These are phyloP conservation scores for Fusarium liriodendri DNA, from an alignment of 2,329 filamentous ascomycete species.

Conservation along the genomic window DNA sequence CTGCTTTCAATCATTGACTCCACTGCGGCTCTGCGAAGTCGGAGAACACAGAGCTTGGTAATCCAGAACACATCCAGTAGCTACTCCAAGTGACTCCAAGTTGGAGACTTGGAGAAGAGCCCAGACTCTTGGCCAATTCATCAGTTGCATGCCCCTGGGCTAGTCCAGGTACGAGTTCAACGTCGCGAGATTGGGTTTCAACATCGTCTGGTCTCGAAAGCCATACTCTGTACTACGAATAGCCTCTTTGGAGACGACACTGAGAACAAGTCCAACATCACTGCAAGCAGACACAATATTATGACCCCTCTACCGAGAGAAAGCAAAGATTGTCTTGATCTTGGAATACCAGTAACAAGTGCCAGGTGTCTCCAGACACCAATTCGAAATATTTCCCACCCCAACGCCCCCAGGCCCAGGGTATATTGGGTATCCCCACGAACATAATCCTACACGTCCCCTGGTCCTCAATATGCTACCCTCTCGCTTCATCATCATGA, in stretches of 20 bases:
- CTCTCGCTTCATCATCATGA: conserved; percentile 16
- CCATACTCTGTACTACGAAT: background rate
- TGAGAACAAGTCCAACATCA: background rate
- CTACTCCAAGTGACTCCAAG: conserved; percentile 2
- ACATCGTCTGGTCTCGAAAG: background rate
- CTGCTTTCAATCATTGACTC: background rate
- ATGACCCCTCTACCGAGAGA: conserved; percentile 1
- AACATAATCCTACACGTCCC: conserved; percentile 38
- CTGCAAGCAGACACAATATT: too few relatives aligned
- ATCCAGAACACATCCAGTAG: background rate
- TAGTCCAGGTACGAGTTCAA: background rate
- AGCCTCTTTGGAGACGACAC: background rate
- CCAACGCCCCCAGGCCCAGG: conserved; percentile 43
- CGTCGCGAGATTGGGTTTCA: background rate
- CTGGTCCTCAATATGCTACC: conserved; percentile 1
- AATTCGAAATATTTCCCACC: conserved; percentile 33
- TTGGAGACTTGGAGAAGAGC: background rate
- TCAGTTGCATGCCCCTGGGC: background rate
- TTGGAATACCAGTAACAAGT: conserved; percentile 10
- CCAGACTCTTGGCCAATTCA: background rate
- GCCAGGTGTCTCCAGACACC: conserved; percentile 11
- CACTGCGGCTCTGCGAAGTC: conserved; percentile 4
- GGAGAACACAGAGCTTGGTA: background rate
- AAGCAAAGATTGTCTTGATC: conserved; percentile 22
- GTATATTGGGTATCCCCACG: conserved; percentile 44